Percentiles rank a stretch among this genome's conserved stretches.
Conservation (phyloP, 139 green algal species). For the Picochlorum sp. region DNA sequence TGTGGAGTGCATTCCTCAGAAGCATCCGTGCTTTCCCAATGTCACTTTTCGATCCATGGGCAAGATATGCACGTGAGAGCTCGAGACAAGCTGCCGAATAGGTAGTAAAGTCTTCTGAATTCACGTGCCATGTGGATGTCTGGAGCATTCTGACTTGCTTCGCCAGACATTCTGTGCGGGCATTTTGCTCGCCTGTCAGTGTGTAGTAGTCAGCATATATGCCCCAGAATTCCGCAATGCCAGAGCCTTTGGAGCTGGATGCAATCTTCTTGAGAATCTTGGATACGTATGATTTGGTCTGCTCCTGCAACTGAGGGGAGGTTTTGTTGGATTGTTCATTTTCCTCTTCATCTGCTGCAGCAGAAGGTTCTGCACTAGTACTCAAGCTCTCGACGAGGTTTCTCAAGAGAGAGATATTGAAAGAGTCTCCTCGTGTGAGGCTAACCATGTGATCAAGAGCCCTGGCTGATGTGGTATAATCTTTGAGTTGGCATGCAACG, state of each 20-base stretch:
- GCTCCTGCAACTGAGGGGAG: background rate
- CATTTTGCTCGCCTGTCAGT: constrained; percentile 30
- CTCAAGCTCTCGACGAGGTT: constrained; percentile 26
- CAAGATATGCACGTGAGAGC: constrained; percentile 32
- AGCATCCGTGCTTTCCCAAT: constrained; percentile 62
- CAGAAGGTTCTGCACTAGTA: background rate
- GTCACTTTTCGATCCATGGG: constrained; percentile 27
- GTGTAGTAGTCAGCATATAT: constrained; percentile 34
- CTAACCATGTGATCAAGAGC: constrained; percentile 46
- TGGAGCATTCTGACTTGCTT: constrained; percentile 56
- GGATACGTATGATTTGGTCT: no score
- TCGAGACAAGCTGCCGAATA: constrained; percentile 41
- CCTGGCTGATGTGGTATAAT: constrained; percentile 28
- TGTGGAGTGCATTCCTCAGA: constrained; percentile 52
- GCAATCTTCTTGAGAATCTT: constrained; percentile 15
- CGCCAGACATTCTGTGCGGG: constrained; percentile 47
- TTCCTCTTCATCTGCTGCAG: no score
- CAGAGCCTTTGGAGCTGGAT: constrained; percentile 10
- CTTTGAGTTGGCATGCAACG: constrained; percentile 3
- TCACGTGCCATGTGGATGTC: constrained; percentile 36
- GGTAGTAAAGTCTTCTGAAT: constrained; percentile 31
- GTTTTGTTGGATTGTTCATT: background rate
- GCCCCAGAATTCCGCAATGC: constrained; percentile 25
- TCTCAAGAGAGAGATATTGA: constrained; percentile 35
- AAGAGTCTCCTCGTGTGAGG: constrained; percentile 33